These are phyloP conservation scores for Mycena leptocephala DNA, from an alignment of 768 basidiomycete genomes.

Conservation along the genomic window DNA sequence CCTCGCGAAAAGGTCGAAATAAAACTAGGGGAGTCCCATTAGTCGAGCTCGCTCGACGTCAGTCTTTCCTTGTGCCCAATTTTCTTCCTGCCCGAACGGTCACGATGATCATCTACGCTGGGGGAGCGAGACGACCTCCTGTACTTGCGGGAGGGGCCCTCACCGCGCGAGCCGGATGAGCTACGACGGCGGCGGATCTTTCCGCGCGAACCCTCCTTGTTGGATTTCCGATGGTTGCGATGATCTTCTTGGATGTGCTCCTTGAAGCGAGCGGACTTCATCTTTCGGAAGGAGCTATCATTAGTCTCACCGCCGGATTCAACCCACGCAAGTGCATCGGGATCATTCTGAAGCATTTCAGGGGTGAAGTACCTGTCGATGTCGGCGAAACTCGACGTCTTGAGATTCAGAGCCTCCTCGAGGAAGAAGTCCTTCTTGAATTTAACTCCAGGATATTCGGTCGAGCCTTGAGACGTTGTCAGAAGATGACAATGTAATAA, in stretches of 20 bases:
- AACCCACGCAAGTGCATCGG: background rate
- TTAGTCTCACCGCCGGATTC: background rate
- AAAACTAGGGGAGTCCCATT: too few species aligned
- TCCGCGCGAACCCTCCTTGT: background rate
- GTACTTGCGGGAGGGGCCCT: too few species aligned
- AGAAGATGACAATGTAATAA: too few species aligned
- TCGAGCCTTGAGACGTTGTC: background rate
- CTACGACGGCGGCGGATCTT: background rate
- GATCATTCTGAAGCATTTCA: background rate
- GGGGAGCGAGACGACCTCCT: too few species aligned
- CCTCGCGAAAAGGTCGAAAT: too few species aligned
- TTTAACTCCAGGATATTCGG: background rate
- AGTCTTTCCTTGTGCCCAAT: too few species aligned
- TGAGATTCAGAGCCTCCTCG: background rate
- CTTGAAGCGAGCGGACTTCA: constrained; percentile 14
- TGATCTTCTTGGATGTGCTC: background rate
- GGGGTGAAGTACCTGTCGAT: background rate
- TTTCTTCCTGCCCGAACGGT: too few species aligned
- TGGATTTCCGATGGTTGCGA: too few species aligned
- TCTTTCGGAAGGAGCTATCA: background rate
- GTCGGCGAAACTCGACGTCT: background rate
- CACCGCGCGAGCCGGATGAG: background rate
- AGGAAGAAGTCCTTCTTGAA: background rate
- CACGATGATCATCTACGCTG: too few species aligned
- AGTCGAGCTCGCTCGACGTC: too few species aligned